Evolutionary conservation across 2,329 filamentous ascomycete species (phyloP).

Genomic region (Xylariales sp.): DNA sequence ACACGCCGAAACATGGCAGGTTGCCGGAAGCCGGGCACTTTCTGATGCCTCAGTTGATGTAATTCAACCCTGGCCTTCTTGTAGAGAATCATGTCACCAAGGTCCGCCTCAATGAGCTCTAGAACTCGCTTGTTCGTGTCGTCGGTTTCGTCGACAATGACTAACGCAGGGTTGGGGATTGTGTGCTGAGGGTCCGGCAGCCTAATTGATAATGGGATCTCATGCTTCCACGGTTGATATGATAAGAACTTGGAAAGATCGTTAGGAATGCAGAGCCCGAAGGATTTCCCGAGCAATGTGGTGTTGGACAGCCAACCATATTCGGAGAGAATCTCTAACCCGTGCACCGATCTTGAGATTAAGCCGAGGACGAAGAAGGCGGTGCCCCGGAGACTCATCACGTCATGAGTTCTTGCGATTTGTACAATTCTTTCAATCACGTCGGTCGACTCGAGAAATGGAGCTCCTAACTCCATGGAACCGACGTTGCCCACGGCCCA

Average conservation of each 20-base stretch:
- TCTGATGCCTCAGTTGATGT: constrained; percentile 78
- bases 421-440: constrained; percentile 88
- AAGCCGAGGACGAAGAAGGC: constrained; percentile 96
- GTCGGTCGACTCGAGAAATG: constrained; percentile 90
- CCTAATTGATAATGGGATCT: constrained; percentile 59
- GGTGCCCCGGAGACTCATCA: constrained; percentile 93
- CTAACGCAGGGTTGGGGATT: constrained; percentile 58
- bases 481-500: constrained; percentile 99
- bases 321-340: constrained; percentile 89
- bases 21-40: constrained; percentile 79
- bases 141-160: constrained; percentile 70
- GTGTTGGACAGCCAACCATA: constrained; percentile 94
- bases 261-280: constrained; percentile 88
- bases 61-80: constrained; percentile 88
- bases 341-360: constrained; percentile 91
- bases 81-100: constrained; percentile 93
- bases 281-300: constrained; percentile 81
- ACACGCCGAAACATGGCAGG: constrained; percentile 85
- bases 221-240: constrained; percentile 69
- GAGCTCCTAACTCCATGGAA: constrained; percentile 96
- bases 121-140: constrained; percentile 79
- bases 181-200: constrained; percentile 66
- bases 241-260: constrained; percentile 83
- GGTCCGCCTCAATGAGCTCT: constrained; percentile 79
- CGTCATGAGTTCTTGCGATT: constrained; percentile 87